These are phyloP conservation scores for Calonectria naviculata DNA, from an alignment of 2,329 filamentous ascomycete species.

Conservation along the genomic window DNA sequence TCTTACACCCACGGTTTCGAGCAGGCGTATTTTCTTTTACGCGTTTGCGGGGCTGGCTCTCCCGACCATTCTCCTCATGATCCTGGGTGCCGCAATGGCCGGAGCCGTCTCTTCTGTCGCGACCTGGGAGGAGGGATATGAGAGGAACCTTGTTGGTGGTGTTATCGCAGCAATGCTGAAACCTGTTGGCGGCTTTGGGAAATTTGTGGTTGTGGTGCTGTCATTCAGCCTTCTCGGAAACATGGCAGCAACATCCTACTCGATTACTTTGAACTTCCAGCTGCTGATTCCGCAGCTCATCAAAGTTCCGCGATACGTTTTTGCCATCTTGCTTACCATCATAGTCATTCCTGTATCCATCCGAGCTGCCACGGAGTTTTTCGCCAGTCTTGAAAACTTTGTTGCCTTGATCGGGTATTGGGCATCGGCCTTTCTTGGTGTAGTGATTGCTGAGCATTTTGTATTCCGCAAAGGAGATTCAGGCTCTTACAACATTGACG, in stretches of 20 bases:
- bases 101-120: slow-evolving; percentile 13
- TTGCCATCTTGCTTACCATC: slow-evolving; percentile 48
- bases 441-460: slow-evolving; percentile 52
- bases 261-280: slow-evolving; percentile 50
- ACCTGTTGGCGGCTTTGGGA: slow-evolving; percentile 13
- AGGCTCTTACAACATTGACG: slow-evolving; percentile 49
- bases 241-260: slow-evolving; percentile 48
- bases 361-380: slow-evolving; percentile 50
- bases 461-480: slow-evolving; percentile 53
- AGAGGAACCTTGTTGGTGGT: slow-evolving; percentile 8
- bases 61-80: slow-evolving; percentile 17
- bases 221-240: slow-evolving; percentile 47
- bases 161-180: slow-evolving; percentile 14
- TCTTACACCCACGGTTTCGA: slow-evolving; percentile 53
- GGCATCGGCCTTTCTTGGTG: slow-evolving; percentile 51
- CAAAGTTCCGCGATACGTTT: slow-evolving; percentile 51
- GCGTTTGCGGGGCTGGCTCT: slow-evolving; percentile 57
- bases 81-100: slow-evolving; percentile 16
- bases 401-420: slow-evolving; percentile 56
- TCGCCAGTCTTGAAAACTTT: slow-evolving; percentile 54
- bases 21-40: slow-evolving; percentile 55
- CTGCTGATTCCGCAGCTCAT: slow-evolving; percentile 45
- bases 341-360: slow-evolving; percentile 54
- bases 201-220: slow-evolving; percentile 46
- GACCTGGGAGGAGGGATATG: slow-evolving; percentile 4